Conservation (phyloP, 306 rosid species). For the Dryas alaskensis region DNA sequence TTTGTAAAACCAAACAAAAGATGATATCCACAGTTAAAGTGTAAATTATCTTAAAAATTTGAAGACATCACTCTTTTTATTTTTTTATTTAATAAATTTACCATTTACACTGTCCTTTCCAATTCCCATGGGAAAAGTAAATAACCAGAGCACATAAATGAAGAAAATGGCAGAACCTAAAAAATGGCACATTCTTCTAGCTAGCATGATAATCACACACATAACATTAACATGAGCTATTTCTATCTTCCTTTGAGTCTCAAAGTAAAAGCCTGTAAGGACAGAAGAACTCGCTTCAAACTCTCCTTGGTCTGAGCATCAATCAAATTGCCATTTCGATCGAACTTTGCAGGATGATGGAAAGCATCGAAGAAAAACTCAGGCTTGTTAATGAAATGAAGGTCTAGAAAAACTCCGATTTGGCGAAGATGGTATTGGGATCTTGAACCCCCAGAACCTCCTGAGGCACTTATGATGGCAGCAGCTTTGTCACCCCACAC, state of each 20-base stretch:
- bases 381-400: conserved; percentile 93
- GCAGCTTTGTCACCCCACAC: conserved; percentile 86
- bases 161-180: no score
- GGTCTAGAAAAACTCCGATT: conserved; percentile 68
- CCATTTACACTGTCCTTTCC: no score
- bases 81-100: no score
- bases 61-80: no score
- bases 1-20: no score
- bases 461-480: conserved; percentile 81
- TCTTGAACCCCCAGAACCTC: conserved; percentile 62
- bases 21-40: no score
- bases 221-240: neutral
- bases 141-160: no score
- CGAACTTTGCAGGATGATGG: conserved; percentile 68
- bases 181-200: no score
- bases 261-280: conserved; percentile 55
- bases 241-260: conserved; percentile 41
- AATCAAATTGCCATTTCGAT: conserved; percentile 53
- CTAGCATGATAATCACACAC: no score
- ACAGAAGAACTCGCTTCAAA: conserved; percentile 49
- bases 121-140: no score
- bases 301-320: conserved; percentile 41
- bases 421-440: conserved; percentile 89
- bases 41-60: no score
- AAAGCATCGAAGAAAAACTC: conserved; percentile 61